Conservation (phyloP, 108 stramenopile genomes). For the Craspedostauros australis region DNA sequence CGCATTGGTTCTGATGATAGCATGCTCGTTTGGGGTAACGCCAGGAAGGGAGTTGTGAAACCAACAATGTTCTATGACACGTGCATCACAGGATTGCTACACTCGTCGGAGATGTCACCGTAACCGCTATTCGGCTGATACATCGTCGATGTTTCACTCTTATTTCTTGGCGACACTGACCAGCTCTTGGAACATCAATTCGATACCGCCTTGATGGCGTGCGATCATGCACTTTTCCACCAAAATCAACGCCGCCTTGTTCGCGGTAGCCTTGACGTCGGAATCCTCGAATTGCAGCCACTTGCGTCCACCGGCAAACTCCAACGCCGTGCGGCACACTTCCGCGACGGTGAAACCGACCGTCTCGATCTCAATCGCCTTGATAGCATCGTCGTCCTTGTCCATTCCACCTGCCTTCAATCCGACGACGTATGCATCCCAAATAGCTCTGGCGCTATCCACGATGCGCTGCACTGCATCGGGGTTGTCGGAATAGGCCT, state of each 20-base stretch:
- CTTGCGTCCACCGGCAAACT: slow-evolving; percentile 62
- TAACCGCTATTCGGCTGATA: too few species aligned
- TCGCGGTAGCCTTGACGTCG: slow-evolving; percentile 43
- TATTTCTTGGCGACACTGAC: slow-evolving; percentile 9
- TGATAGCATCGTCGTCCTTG: slow-evolving; percentile 25
- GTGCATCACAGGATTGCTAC: too few species aligned
- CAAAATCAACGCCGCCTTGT: slow-evolving; percentile 52
- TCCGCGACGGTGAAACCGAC: slow-evolving; percentile 75
- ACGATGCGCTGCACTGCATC: slow-evolving; percentile 35
- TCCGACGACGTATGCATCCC: slow-evolving; percentile 41
- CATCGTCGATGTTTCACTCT: too few species aligned
- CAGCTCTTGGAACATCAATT: slow-evolving; percentile 26
- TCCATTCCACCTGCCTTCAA: slow-evolving; percentile 32
- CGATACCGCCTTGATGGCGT: slow-evolving; percentile 49
- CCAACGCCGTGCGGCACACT: slow-evolving; percentile 69
- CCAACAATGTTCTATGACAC: too few species aligned
- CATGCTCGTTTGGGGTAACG: too few species aligned
- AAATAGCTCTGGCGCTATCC: slow-evolving; percentile 35
- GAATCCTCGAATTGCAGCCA: slow-evolving; percentile 81
- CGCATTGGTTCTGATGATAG: too few species aligned
- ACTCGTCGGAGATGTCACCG: too few species aligned
- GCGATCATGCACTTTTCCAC: slow-evolving; percentile 63
- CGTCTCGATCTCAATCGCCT: slow-evolving; percentile 56
- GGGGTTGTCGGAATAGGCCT: slow-evolving; percentile 32
- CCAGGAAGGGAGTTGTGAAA: too few species aligned